Percentiles rank a stretch among this genome's conserved stretches.
These are phyloP conservation scores for Teunomyces kruisii DNA, from an alignment of 805 yeast species.

Conservation along the genomic window DNA sequence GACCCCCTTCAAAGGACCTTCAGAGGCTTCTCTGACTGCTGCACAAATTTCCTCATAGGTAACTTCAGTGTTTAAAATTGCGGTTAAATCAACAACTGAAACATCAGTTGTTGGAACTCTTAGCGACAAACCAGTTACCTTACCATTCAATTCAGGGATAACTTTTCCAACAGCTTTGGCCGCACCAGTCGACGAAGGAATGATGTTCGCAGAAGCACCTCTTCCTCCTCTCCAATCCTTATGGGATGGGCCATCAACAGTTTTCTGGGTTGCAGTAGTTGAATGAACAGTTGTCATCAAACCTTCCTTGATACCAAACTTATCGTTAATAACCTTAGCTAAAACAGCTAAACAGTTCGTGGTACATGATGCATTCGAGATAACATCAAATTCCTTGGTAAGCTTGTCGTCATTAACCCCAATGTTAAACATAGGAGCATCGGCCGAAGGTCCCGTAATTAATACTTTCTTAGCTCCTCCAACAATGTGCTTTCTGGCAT, in stretches of 20 bases:
- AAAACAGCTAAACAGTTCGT: slow-evolving; percentile 38
- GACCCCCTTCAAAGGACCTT: slow-evolving; percentile 33
- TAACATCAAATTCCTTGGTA: slow-evolving; percentile 30
- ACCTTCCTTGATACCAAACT: slow-evolving; percentile 34
- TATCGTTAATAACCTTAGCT: slow-evolving; percentile 36
- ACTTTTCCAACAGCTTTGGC: slow-evolving; percentile 39
- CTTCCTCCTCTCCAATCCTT: slow-evolving; percentile 41
- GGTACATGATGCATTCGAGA: slow-evolving; percentile 37
- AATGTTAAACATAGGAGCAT: slow-evolving; percentile 36
- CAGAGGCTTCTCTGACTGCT: slow-evolving; percentile 29
- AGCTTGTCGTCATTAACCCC: slow-evolving; percentile 34
- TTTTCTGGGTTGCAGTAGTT: slow-evolving; percentile 36
- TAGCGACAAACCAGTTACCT: slow-evolving; percentile 35
- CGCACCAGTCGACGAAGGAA: slow-evolving; percentile 38
- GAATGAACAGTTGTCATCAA: slow-evolving; percentile 38
- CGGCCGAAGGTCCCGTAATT: slow-evolving; percentile 35
- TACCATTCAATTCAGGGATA: slow-evolving; percentile 36
- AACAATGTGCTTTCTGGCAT: slow-evolving; percentile 36
- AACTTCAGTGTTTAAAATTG: slow-evolving; percentile 28
- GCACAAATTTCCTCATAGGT: slow-evolving; percentile 33
- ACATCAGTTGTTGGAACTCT: slow-evolving; percentile 38
- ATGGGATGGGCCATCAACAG: slow-evolving; percentile 38
- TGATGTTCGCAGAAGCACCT: slow-evolving; percentile 36
- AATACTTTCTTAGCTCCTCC: slow-evolving; percentile 37
- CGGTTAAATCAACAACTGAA: slow-evolving; percentile 36